These are phyloP conservation scores for Chlamydomonas urium DNA, from an alignment of 139 green algal genomes.

Conservation along the genomic window DNA sequence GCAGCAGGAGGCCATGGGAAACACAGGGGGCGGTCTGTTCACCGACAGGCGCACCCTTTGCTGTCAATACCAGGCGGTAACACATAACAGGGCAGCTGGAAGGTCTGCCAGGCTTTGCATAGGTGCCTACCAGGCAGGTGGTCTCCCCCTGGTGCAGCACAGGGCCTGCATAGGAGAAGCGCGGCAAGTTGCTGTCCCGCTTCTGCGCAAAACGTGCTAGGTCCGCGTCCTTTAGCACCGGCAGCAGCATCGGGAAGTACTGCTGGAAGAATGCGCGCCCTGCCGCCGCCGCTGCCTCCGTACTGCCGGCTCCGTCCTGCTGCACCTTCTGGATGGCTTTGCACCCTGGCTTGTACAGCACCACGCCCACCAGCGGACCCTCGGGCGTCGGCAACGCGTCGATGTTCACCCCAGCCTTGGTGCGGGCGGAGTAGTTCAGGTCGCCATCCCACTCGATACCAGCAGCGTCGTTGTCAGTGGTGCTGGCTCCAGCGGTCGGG, in stretches of 20 bases:
- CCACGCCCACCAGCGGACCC: slow-evolving; percentile 37
- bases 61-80: too few relatives aligned
- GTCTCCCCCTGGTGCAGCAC: slow-evolving; percentile 27
- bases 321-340: background rate
- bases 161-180: slow-evolving; percentile 33
- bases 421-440: slow-evolving; percentile 41
- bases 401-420: slow-evolving; percentile 24
- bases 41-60: background rate
- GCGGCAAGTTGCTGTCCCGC: slow-evolving; percentile 22
- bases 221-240: slow-evolving; percentile 15
- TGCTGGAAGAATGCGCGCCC: slow-evolving; percentile 31
- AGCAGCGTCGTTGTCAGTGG: background rate
- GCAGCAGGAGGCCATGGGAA: background rate
- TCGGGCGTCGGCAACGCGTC: slow-evolving; percentile 50
- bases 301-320: background rate
- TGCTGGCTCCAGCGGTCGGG: background rate
- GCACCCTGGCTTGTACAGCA: slow-evolving; percentile 34
- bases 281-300: too few relatives aligned
- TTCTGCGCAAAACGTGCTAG: slow-evolving; percentile 23
- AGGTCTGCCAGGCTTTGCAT: too few relatives aligned
- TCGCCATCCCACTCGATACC: slow-evolving; percentile 20
- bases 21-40: background rate
- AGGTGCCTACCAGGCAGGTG: slow-evolving; percentile 3
- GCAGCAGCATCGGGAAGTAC: slow-evolving; percentile 43
- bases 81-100: too few relatives aligned